Evolutionary conservation across 1,284 basidiomycete species (phyloP), one percentile per base, ranked within the genome.

Genomic region (Sporisorium scitamineum): DNA sequence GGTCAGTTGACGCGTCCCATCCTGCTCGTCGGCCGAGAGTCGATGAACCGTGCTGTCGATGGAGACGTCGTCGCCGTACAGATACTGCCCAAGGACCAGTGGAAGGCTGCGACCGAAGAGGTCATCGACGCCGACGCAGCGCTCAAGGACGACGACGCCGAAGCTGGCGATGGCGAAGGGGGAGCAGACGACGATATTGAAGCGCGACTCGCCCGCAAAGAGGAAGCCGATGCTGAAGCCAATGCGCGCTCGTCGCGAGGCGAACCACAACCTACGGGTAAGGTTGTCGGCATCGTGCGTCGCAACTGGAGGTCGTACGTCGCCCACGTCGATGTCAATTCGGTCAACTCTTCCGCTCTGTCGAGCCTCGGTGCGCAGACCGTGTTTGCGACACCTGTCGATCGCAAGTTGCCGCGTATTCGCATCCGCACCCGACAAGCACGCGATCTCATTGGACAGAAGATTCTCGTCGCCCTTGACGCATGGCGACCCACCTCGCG

Each of bases 391-490:
- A 94, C 94, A 0, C 97, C 97, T 0, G 92, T 97, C 48, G 95
- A 95, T 18, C 90, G 94, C 16, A 89, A 93, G 20, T 90, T 99
- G 26, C 97, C 97, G 0, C 93, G 95, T 39, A 98, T 99, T 79
- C 91, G 95, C 26, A 88, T 99, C 52, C 91, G 95, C 32, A 99
- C 96, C 0, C 91, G 97, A 5, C 97, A 99, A 87, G 95, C 95
- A 0, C 92, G 94, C 1, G 87, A 90, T 1, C 90, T 99, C 11
- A 86, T 97, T 20, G 91, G 92, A 29, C 95, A 99, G 86, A 99
- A 99, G 87, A 96, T 99, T 74, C 90, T 99, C 20, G 93, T 99
- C 45, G 92, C 94, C 0, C 94, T 99, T 81, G 97, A 99, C 85
- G 88, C 91, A 48, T 99, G 97, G 97, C 91, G 93, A 32, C 86